Percentiles rank a stretch among this genome's conserved stretches.
Conservation (phyloP, 768 basidiomycete genomes). For the Gautieria morchelliformis region DNA sequence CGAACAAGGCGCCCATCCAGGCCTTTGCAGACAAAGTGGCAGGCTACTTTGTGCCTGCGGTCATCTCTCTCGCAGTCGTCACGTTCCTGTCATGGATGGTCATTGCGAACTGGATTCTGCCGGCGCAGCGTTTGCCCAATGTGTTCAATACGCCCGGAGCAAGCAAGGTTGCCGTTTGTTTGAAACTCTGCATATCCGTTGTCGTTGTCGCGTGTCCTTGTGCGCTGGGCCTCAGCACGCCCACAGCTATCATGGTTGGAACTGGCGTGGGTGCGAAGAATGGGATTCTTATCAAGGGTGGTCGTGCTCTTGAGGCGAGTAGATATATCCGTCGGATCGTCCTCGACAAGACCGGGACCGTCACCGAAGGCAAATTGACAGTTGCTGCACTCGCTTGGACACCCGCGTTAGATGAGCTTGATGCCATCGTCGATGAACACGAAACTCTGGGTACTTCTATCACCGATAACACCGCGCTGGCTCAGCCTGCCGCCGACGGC, state of each 20-base stretch:
- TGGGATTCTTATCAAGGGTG: conserved; percentile 97
- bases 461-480: conserved; percentile 3
- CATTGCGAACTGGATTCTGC: conserved; percentile 45
- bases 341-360: conserved; percentile 95
- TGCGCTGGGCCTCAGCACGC: conserved; percentile 90
- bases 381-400: conserved; percentile 77
- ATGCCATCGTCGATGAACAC: conserved; percentile 4
- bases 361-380: conserved; percentile 88
- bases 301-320: conserved; percentile 87
- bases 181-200: conserved; percentile 96
- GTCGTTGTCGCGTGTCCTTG: conserved; percentile 98
- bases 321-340: conserved; percentile 72
- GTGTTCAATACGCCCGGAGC: conserved; percentile 83
- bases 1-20: conserved; percentile 95
- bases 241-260: conserved; percentile 99
- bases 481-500: conserved; percentile 42
- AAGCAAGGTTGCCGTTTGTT: conserved; percentile 79
- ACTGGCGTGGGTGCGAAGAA: conserved; percentile 96
- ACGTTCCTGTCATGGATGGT: conserved; percentile 84
- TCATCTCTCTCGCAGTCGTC: conserved; percentile 69
- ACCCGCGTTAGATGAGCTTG: conserved; percentile 25
- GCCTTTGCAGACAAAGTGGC: conserved; percentile 92
- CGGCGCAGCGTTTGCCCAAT: conserved; percentile 53
- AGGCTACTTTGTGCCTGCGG: conserved; percentile 89
- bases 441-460: conserved; percentile 12